A percentile compares a stretch with the other conserved stretches of the same genome.
Evolutionary conservation across 2,329 filamentous ascomycete species (phyloP).

Genomic region (Ophiostoma perfectum): DNA sequence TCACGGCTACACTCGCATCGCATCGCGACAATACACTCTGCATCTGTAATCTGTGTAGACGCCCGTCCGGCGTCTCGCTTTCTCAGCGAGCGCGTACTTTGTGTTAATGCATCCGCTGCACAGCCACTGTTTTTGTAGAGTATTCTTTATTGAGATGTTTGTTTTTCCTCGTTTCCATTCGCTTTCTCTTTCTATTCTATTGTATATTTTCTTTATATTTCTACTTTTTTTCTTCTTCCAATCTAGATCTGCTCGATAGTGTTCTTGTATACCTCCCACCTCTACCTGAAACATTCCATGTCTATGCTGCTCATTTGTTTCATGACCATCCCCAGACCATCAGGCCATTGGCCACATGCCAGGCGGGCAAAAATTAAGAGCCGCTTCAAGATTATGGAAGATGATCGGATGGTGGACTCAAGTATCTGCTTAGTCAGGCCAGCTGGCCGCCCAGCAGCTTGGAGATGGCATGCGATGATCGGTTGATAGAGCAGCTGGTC

Average conservation of each 20-base stretch:
- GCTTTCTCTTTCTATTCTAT: neutral
- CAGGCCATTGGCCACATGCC: neutral
- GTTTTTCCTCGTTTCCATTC: neutral
- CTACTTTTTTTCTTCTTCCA: too few species aligned
- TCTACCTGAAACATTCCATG: neutral
- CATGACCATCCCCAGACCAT: neutral
- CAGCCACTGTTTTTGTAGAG: neutral
- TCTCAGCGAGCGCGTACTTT: neutral
- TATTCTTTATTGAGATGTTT: neutral
- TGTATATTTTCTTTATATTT: too few species aligned
- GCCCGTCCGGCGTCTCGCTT: neutral
- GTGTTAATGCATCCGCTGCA: neutral
- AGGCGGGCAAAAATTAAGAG: neutral
- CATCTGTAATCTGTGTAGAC: neutral
- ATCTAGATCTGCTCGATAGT: too few species aligned
- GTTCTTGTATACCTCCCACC: too few species aligned
- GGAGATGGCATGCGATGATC: neutral
- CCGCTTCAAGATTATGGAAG: neutral
- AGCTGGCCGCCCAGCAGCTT: neutral
- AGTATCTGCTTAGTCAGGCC: neutral
- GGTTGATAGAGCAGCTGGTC: too few species aligned
- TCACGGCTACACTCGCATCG: neutral
- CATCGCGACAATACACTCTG: constrained; percentile 1
- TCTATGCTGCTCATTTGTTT: neutral
- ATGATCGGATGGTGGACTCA: neutral